Conservation (phyloP, 805 yeast species). For the Tetrapisispora phaffii region DNA sequence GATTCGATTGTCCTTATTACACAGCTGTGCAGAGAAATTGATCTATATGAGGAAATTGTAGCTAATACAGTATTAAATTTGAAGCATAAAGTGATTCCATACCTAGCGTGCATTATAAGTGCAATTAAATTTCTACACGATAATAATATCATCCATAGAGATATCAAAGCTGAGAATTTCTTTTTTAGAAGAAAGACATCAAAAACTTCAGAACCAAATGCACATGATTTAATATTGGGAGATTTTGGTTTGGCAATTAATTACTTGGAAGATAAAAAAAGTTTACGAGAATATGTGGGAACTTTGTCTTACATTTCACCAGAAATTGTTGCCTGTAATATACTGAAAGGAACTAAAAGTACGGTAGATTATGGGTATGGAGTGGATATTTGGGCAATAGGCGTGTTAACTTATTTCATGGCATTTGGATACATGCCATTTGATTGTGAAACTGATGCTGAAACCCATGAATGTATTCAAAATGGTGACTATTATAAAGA, state of each 20-base stretch:
- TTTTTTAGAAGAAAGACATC: constrained; percentile 33
- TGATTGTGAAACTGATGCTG: constrained; percentile 61
- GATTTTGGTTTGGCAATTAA: constrained; percentile 54
- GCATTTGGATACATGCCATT: constrained; percentile 69
- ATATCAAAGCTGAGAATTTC: constrained; percentile 63
- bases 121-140: constrained; percentile 50
- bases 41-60: constrained; percentile 51
- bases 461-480: constrained; percentile 54
- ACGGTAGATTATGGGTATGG: constrained; percentile 37
- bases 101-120: constrained; percentile 41
- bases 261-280: constrained; percentile 23
- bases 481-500: constrained; percentile 50
- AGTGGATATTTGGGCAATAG: constrained; percentile 71
- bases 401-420: constrained; percentile 61
- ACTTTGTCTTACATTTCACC: constrained; percentile 73
- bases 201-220: constrained; percentile 22
- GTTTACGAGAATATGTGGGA: constrained; percentile 45
- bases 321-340: constrained; percentile 41
- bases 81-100: constrained; percentile 40
- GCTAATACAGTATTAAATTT: constrained; percentile 35
- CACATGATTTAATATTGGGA: constrained; percentile 29
- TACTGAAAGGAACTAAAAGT: constrained; percentile 12
- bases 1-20: constrained; percentile 49
- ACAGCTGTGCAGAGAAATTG: constrained; percentile 60
- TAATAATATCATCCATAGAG: constrained; percentile 58